Evolutionary conservation across 352 stramenopile species (phyloP), one percentile per base, ranked within the genome.

Genomic region (Phytophthora rubi): DNA sequence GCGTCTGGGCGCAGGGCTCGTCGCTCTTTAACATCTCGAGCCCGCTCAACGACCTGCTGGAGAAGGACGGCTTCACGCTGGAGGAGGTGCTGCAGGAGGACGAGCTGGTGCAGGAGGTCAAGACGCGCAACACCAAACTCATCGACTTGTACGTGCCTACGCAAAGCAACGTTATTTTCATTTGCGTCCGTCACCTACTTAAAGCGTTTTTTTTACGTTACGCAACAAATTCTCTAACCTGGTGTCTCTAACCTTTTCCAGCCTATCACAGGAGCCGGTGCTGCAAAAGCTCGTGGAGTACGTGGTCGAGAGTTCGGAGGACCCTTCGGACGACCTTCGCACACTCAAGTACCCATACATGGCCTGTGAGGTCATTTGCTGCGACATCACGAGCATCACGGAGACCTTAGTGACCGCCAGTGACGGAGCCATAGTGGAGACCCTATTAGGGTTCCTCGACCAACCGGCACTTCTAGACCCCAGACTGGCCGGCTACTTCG

Each of bases 331-430:
- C 57, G 87, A 92, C 60, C 30, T 95, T 59, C 84, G 85, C 53
- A 75, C 83, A 35, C 77, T 95, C 66, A 96, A 95, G 82, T 99
- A 98, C 79, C 96, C 97, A 23, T 99, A 99, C 89, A 98, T 99
- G 96, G 86, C 95, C 48, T 99, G 97, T 75, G 97, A 99, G 78
- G 93, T 99, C 52, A 92, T 99, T 58, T 99, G 96, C 81, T 99
- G 95, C 70, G 97, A 99, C 73, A 97, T 99, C 51, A 84, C 90
- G 51, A 89, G 85, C 55, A 98, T 99, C 63, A 92, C 98, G 6
- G 90, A 98, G 70, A 92, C 94, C 16, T 59, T 99, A 12, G 86
- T 97, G 8, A 80, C 62, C 0, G 76, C 73, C 1, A 77, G 63
- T 0, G 75, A 91, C 9, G 83, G 83, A 9, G 79, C 84, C 39